These are phyloP conservation scores for Raphanus raphanistrum DNA, from an alignment of 345 rosid species.

Conservation along the genomic window DNA sequence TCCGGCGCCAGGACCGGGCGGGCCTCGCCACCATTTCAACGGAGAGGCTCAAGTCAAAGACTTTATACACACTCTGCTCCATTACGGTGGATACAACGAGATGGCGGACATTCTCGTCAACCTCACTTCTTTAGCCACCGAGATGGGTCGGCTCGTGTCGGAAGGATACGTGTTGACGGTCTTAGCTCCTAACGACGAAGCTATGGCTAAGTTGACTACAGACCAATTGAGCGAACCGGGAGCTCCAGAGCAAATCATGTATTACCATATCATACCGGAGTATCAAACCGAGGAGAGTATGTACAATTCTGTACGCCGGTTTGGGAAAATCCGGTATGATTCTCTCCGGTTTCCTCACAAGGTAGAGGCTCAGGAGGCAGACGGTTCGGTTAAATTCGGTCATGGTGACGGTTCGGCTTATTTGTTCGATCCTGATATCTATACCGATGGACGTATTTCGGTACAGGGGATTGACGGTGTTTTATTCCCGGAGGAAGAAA, in stretches of 20 bases:
- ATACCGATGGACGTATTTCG: constrained; percentile 79
- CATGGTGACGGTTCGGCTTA: constrained; percentile 53
- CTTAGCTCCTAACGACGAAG: constrained; percentile 76
- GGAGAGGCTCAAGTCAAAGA: constrained; percentile 75
- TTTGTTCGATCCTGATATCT: constrained; percentile 69
- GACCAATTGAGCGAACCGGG: constrained; percentile 84
- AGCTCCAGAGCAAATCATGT: constrained; percentile 74
- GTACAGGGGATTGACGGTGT: constrained; percentile 80
- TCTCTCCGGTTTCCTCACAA: constrained; percentile 81
- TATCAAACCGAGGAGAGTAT: constrained; percentile 84
- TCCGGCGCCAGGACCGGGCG: constrained; percentile 84
- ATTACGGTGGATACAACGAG: constrained; percentile 80
- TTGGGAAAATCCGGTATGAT: constrained; percentile 65
- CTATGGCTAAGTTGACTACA: constrained; percentile 72
- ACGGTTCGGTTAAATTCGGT: constrained; percentile 64
- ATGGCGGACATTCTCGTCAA: constrained; percentile 77
- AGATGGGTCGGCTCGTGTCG: constrained; percentile 77
- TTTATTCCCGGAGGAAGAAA: constrained; percentile 56
- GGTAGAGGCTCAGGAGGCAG: constrained; percentile 60
- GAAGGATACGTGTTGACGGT: constrained; percentile 79
- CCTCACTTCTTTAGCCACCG: constrained; percentile 69
- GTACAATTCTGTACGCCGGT: constrained; percentile 77
- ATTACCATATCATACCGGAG: constrained; percentile 71
- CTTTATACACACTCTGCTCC: constrained; percentile 63
- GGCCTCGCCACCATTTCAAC: constrained; percentile 66